Base-by-base conservation (phyloP, 2,329 filamentous ascomycete species). In the Xylariales sp. region DNA sequence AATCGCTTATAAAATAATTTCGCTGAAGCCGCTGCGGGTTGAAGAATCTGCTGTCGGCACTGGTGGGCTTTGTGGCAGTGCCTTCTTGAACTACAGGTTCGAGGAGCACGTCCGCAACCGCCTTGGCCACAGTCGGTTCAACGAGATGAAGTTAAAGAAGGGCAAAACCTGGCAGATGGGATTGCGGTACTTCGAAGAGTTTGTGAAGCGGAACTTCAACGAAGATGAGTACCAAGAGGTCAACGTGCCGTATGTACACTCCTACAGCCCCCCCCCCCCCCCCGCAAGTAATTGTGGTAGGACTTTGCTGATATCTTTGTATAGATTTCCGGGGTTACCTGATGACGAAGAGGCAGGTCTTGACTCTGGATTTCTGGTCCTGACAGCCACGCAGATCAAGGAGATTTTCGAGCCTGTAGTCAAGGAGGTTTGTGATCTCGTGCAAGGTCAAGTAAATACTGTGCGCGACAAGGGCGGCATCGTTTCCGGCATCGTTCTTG, bases 181-280 rank as follows among this genome's bases (percentile, higher is more conserved):
- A 2, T 66, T 90, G 35, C 76, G 79, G 39, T 89, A 88, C 54
- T 91, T 88, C 59, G 86, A 91, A 52, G 85, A 90, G 54, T 89
- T 88, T 55, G 85, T 91, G 12, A 91, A 91, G 62, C 75, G 86
- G 12, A 89, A 88, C 53, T 91, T 90, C 55, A 83, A 86, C 54
- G 82, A 86, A 51, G 83, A 88, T 32, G 85, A 88, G 53, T 78
- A 85, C 45, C 73, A 81, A 34, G 85, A 90, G 55, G 77, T 89
- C 41, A 88, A 88, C 41, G 76, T 90, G 4, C 85, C 85, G 74
- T 78, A 61, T 47, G 74, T 70, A 0, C 5, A 30, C 12, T n/a
- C n/a, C n/a, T n/a, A n/a, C n/a, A n/a, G n/a, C n/a, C n/a, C n/a
- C n/a, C n/a, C n/a, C n/a, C n/a, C n/a, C n/a, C n/a, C n/a, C n/a